A percentile compares a stretch with the other conserved stretches of the same genome.
Conservation (phyloP, 208 protist species). For the Trypanosoma lewisi region DNA sequence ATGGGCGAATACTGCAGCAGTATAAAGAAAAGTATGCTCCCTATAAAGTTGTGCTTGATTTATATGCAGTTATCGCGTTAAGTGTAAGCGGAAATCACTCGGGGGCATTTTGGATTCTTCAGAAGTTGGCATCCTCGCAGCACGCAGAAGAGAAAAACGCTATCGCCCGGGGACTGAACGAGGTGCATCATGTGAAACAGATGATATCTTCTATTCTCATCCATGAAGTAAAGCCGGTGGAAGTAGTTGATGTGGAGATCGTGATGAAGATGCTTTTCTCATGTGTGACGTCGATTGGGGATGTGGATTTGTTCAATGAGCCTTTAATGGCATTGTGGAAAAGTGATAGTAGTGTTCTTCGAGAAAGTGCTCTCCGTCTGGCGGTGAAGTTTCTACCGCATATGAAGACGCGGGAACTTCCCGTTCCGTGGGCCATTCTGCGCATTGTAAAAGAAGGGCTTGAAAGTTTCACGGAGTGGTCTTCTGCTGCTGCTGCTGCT, state of each 20-base stretch:
- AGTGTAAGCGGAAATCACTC: constrained; percentile 16
- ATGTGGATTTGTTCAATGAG: constrained; percentile 20
- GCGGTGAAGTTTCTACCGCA: constrained; percentile 2
- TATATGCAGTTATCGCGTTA: constrained; percentile 23
- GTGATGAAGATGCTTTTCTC: constrained; percentile 9
- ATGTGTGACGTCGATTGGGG: constrained; percentile 9
- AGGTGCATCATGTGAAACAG: constrained; percentile 18
- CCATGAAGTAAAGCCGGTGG: neutral
- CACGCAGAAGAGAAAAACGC: neutral
- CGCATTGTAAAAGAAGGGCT: constrained; percentile 15
- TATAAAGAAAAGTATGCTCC: neutral
- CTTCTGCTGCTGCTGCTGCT: too few species aligned
- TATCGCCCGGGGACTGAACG: neutral
- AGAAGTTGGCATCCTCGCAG: neutral
- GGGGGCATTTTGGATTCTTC: constrained; percentile 26
- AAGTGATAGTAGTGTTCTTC: constrained; percentile 1
- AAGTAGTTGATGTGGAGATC: constrained; percentile 9
- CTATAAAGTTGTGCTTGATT: constrained; percentile 16
- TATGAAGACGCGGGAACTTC: constrained; percentile 4
- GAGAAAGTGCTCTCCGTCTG: constrained; percentile 5
- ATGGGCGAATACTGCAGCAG: constrained; percentile 21
- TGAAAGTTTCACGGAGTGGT: neutral
- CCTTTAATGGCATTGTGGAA: constrained; percentile 3
- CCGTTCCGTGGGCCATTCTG: constrained; percentile 11
- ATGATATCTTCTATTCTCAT: constrained; percentile 12